A percentile compares a stretch with the other conserved stretches of the same genome.
Conservation (phyloP, 257 asterid genomes). For the Perilla frutescens region DNA sequence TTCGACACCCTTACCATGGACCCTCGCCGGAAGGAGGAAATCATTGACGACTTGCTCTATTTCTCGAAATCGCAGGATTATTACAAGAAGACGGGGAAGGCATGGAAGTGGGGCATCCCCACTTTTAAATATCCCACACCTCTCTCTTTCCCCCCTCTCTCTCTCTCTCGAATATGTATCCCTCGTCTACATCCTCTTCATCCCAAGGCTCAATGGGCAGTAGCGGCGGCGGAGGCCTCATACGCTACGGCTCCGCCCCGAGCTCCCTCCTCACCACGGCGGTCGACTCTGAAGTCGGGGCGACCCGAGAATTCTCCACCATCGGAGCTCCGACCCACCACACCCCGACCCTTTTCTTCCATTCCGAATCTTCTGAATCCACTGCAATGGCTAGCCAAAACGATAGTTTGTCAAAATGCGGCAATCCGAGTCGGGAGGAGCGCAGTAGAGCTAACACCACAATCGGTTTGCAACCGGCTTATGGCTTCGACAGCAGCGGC, state of each 20-base stretch:
- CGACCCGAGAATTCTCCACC: too few species aligned
- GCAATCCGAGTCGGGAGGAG: conserved; percentile 33
- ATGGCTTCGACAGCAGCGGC: conserved; percentile 31
- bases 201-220: conserved; percentile 55
- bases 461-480: conserved; percentile 51
- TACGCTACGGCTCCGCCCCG: conserved; percentile 83
- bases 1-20: too few species aligned
- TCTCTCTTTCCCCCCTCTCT: conserved; percentile 40
- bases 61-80: too few species aligned
- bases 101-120: too few species aligned
- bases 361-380: conserved; percentile 45
- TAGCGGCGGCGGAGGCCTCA: conserved; percentile 43
- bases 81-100: too few species aligned
- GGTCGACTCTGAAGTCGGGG: too few species aligned
- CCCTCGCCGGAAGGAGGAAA: too few species aligned
- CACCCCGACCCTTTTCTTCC: conserved; percentile 42
- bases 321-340: too few species aligned
- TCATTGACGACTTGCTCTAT: too few species aligned
- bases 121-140: conserved; percentile 36
- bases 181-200: too few species aligned
- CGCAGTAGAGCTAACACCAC: conserved; percentile 21
- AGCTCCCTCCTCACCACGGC: too few species aligned
- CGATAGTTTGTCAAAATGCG: conserved; percentile 8
- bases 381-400: conserved; percentile 20
- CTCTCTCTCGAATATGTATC: too few species aligned